Conservation (phyloP, 1,284 basidiomycete genomes). For the Peniophora sp. region DNA sequence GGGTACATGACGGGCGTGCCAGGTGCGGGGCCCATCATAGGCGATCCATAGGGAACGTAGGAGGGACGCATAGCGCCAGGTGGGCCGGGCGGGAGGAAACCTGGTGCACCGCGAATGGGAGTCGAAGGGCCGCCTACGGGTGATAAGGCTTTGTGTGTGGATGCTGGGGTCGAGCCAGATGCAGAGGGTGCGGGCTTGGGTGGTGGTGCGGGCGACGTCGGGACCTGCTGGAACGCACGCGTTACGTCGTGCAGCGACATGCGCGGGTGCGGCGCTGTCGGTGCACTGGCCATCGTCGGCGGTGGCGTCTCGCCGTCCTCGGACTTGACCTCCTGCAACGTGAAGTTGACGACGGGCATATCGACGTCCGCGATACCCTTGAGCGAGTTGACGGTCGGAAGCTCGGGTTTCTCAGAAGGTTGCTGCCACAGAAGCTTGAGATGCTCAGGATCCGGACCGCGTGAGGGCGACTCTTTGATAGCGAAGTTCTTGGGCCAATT, state of each 20-base stretch:
- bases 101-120: conserved; percentile 22
- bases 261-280: conserved; percentile 45
- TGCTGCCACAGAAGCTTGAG: conserved; percentile 82
- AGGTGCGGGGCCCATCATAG: conserved; percentile 64
- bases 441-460: conserved; percentile 69
- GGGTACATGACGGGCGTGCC: conserved; percentile 56
- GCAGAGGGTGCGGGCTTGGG: conserved; percentile 31
- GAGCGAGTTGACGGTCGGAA: conserved; percentile 66
- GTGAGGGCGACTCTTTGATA: conserved; percentile 57
- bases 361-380: conserved; percentile 69
- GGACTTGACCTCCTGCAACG: conserved; percentile 72
- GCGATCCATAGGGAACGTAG: conserved; percentile 53
- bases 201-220: conserved; percentile 34
- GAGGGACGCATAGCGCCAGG: conserved; percentile 36
- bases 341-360: conserved; percentile 65
- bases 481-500: conserved; percentile 55
- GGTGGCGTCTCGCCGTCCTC: conserved; percentile 75
- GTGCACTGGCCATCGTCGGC: conserved; percentile 33
- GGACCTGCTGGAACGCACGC: conserved; percentile 76
- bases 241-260: conserved; percentile 77
- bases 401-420: conserved; percentile 53
- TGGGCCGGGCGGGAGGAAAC: conserved; percentile 26
- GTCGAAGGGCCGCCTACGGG: conserved; percentile 27
- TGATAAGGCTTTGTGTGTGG: conserved; percentile 27
- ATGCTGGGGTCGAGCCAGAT: conserved; percentile 37